These are phyloP conservation scores for Punica granatum DNA, from an alignment of 345 rosid species.

Conservation along the genomic window DNA sequence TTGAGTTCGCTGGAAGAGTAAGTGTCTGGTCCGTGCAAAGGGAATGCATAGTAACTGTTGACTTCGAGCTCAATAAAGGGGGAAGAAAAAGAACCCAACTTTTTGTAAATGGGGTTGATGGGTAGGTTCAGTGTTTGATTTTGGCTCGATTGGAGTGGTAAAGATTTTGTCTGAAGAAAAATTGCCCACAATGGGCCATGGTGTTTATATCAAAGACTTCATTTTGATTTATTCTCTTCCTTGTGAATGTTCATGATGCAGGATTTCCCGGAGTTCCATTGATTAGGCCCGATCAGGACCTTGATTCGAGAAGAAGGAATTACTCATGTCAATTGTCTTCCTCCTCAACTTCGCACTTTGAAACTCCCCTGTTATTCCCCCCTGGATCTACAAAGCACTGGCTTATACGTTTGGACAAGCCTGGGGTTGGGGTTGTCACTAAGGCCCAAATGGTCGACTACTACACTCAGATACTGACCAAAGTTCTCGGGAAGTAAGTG, in stretches of 20 bases:
- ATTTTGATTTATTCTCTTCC: not conserved
- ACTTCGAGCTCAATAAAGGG: not conserved
- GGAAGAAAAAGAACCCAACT: too few relatives aligned
- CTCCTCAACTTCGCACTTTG: conserved; percentile 16
- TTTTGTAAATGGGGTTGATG: not conserved
- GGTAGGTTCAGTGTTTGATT: not conserved
- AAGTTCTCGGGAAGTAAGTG: conserved; percentile 72
- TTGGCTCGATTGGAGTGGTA: not conserved
- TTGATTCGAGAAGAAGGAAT: conserved; percentile 34
- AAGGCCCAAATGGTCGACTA: conserved; percentile 95
- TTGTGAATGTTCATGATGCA: conserved; percentile 18
- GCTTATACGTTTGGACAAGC: conserved; percentile 66
- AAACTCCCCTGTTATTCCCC: conserved; percentile 42
- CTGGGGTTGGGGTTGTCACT: conserved; percentile 68
- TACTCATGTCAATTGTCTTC: conserved; percentile 18
- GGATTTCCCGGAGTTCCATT: conserved; percentile 67
- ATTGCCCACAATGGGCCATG: not conserved
- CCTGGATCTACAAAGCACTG: conserved; percentile 54
- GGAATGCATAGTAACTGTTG: not conserved
- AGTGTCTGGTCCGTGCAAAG: not conserved
- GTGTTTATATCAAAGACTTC: not conserved
- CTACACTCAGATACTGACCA: conserved; percentile 56
- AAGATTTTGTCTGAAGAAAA: not conserved
- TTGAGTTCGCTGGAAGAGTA: not conserved
- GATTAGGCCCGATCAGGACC: conserved; percentile 53